A percentile compares a stretch with the other conserved stretches of the same genome.
phyloP scores from a whole-genome alignment of 805 yeast species.

The Candida tallmaniae region DNA sequence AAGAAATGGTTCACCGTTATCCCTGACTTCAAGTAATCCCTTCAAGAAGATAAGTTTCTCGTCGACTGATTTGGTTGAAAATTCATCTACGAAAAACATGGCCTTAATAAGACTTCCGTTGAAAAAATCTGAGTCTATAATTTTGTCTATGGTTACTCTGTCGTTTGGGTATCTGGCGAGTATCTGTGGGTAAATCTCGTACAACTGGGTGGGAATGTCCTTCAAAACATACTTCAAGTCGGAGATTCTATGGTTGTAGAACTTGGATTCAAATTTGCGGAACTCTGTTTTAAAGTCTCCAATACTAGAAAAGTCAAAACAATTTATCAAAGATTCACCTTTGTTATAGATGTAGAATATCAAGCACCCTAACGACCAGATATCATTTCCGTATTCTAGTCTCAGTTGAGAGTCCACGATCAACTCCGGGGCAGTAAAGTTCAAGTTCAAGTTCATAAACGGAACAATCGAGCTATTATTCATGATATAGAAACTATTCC shows the following conservation, averaged over 20 bases:
- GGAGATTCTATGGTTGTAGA: constrained; percentile 31
- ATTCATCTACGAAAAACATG: constrained; percentile 76
- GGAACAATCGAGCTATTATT: constrained; percentile 77
- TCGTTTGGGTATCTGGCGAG: constrained; percentile 54
- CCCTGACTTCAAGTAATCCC: constrained; percentile 45
- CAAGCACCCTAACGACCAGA: constrained; percentile 79
- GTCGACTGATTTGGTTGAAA: constrained; percentile 62
- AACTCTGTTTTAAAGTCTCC: constrained; percentile 59
- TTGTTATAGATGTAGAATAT: constrained; percentile 63
- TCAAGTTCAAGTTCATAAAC: constrained; percentile 65
- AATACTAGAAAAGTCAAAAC: constrained; percentile 45
- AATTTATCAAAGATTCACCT: constrained; percentile 40
- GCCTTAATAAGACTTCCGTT: constrained; percentile 81
- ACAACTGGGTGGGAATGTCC: constrained; percentile 54
- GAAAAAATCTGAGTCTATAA: constrained; percentile 70
- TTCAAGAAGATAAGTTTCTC: constrained; percentile 69
- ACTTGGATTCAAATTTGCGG: constrained; percentile 42
- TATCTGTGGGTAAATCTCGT: constrained; percentile 47
- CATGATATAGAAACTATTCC: constrained; percentile 61
- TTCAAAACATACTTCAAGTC: constrained; percentile 45
- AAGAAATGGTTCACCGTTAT: constrained; percentile 20
- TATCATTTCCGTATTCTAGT: constrained; percentile 66
- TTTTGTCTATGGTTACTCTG: constrained; percentile 57
- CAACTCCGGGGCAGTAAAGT: constrained; percentile 83
- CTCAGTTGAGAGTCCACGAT: constrained; percentile 52